These are phyloP conservation scores for Clohesyomyces aquaticus DNA, from an alignment of 495 filamentous ascomycete species.

Conservation along the genomic window DNA sequence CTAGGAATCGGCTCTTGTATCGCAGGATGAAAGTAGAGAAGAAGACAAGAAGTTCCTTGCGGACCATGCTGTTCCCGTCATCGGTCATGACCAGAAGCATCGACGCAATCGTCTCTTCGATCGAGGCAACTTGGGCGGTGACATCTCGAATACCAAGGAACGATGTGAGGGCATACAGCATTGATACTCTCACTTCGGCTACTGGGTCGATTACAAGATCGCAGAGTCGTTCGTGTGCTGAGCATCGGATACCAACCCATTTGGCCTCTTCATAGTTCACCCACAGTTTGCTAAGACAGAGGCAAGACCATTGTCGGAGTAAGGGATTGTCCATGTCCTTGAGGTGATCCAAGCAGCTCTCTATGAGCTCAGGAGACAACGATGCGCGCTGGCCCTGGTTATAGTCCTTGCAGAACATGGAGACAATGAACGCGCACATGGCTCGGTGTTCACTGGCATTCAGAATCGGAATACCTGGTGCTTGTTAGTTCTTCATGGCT, in stretches of 20 bases:
- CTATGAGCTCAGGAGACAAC: slow-evolving; percentile 80
- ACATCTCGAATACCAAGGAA: slow-evolving; percentile 93
- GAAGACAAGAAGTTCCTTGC: slow-evolving; percentile 90
- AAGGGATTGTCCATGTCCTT: slow-evolving; percentile 82
- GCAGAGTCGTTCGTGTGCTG: slow-evolving; percentile 76
- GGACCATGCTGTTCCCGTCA: slow-evolving; percentile 89
- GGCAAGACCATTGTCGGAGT: slow-evolving; percentile 92
- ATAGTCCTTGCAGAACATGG: slow-evolving; percentile 94
- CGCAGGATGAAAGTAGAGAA: slow-evolving; percentile 88
- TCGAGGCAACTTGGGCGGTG: slow-evolving; percentile 84
- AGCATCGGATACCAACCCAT: slow-evolving; percentile 84
- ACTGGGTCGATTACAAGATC: slow-evolving; percentile 83
- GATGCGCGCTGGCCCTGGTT: slow-evolving; percentile 88
- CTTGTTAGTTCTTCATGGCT: background rate
- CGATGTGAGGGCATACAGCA: slow-evolving; percentile 87
- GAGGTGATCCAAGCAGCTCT: slow-evolving; percentile 79
- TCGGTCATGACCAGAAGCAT: slow-evolving; percentile 82
- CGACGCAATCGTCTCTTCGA: slow-evolving; percentile 86
- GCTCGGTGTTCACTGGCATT: slow-evolving; percentile 93
- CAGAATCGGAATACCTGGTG: slow-evolving; percentile 64
- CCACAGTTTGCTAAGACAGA: slow-evolving; percentile 97
- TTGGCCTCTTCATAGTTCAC: slow-evolving; percentile 87
- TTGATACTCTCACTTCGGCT: slow-evolving; percentile 92
- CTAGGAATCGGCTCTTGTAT: slow-evolving; percentile 89
- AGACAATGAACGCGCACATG: slow-evolving; percentile 98